Evolutionary conservation across 2,329 filamentous ascomycete genomes (phyloP).

Genomic region (Stachybotrys echinatus): DNA sequence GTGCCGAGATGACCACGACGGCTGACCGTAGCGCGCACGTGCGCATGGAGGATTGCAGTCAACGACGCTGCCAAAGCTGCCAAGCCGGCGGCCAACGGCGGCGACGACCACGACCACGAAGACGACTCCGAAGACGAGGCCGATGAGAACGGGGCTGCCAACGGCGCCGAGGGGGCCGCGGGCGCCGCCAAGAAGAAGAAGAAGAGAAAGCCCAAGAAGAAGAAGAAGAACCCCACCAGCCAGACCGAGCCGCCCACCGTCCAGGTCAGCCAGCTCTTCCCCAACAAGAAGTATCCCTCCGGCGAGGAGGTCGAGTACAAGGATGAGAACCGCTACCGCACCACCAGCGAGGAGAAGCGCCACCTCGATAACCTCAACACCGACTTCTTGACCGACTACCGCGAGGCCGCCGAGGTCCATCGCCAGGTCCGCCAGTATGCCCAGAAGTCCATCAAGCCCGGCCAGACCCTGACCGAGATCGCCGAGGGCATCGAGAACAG

Average conservation of each 20-base stretch:
- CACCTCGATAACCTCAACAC: constrained; percentile 77
- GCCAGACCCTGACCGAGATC: constrained; percentile 74
- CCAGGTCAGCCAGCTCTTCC: constrained; percentile 66
- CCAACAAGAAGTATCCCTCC: constrained; percentile 65
- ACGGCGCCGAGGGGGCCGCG: constrained; percentile 30
- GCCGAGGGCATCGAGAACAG: constrained; percentile 83
- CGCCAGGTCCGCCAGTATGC: constrained; percentile 82
- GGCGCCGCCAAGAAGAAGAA: constrained; percentile 41
- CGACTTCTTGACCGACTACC: constrained; percentile 75
- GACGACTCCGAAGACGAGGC: constrained; percentile 48
- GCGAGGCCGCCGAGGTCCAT: constrained; percentile 83
- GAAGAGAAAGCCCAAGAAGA: constrained; percentile 82
- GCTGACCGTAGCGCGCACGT: background rate
- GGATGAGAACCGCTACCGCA: constrained; percentile 71
- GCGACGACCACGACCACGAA: constrained; percentile 35
- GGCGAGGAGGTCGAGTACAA: constrained; percentile 75
- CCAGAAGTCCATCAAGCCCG: constrained; percentile 74
- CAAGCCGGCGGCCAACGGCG: constrained; percentile 31
- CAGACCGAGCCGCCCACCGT: constrained; percentile 73
- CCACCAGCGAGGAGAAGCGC: constrained; percentile 78
- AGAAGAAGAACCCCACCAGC: constrained; percentile 69
- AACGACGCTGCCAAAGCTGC: constrained; percentile 32
- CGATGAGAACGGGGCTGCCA: constrained; percentile 33
- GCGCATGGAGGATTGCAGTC: constrained; percentile 23
- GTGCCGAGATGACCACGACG: too few relatives aligned